A percentile compares a stretch with the other conserved stretches of the same genome.
Conservation (phyloP, 202 grass and related monocot species). For the Setaria italica region DNA sequence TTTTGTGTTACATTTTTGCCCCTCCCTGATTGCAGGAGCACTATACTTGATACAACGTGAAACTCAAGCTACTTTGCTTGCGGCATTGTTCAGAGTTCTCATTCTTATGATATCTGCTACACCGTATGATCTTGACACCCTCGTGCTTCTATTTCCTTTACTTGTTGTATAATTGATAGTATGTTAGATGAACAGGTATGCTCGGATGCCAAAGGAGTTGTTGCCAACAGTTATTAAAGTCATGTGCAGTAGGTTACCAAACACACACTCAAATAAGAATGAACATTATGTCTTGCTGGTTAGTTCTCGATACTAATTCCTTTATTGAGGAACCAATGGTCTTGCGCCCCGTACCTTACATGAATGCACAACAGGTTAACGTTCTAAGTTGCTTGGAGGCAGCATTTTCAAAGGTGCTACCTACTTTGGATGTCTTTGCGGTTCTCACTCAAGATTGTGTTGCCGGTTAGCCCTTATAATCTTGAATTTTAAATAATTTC, state of each 20-base stretch:
- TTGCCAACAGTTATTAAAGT: conserved; percentile 72
- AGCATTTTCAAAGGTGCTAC: conserved; percentile 82
- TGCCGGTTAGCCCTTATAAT: conserved; percentile 54
- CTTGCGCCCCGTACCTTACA: conserved; percentile 43
- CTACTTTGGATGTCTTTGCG: conserved; percentile 70
- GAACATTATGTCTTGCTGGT: conserved; percentile 83
- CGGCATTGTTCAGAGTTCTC: conserved; percentile 74
- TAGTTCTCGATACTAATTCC: conserved; percentile 48
- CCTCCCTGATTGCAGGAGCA: conserved; percentile 64
- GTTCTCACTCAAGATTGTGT: conserved; percentile 63
- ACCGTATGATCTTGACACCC: conserved; percentile 66
- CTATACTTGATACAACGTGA: conserved; percentile 82
- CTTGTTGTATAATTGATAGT: conserved; percentile 44
- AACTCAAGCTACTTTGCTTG: conserved; percentile 67
- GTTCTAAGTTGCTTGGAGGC: conserved; percentile 86
- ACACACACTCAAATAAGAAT: conserved; percentile 57
- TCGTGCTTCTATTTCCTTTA: conserved; percentile 30
- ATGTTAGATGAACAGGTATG: conserved; percentile 65
- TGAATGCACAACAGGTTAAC: conserved; percentile 64
- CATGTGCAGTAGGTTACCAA: conserved; percentile 59
- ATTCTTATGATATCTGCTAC: conserved; percentile 89
- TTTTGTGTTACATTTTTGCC: conserved; percentile 33
- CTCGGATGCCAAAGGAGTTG: conserved; percentile 82
- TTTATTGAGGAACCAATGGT: conserved; percentile 36
- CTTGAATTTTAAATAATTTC: conserved; percentile 23